phyloP scores from a whole-genome alignment of 345 rosid genomes.

The Erucastrum elatum region DNA sequence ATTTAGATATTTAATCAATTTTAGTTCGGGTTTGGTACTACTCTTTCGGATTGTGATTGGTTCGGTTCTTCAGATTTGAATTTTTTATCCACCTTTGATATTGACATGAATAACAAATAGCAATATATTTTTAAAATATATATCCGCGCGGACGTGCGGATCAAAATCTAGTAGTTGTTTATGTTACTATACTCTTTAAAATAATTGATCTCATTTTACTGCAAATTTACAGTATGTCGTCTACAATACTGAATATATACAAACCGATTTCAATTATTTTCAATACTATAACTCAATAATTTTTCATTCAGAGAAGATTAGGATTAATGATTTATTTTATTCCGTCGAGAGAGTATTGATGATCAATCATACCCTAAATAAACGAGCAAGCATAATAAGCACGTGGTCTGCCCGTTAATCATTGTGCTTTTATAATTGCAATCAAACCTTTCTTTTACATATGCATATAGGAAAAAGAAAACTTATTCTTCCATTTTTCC shows the following conservation, averaged over 20 bases:
- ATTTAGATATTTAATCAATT: no score
- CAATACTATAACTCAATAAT: background rate
- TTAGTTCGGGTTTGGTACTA: no score
- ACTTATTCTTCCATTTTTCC: background rate
- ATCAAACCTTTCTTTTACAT: background rate
- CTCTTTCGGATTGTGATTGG: no score
- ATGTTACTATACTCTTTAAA: background rate
- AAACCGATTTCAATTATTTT: background rate
- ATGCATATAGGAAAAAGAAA: background rate
- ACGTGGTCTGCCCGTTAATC: slow-evolving; percentile 30
- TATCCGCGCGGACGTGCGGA: no score
- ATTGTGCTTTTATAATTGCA: slow-evolving; percentile 3
- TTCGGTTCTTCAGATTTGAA: no score
- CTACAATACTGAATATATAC: background rate
- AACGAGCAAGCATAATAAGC: slow-evolving; percentile 8
- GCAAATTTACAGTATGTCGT: background rate
- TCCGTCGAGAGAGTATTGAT: background rate
- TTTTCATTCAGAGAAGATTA: background rate
- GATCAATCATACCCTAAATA: background rate
- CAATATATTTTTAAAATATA: no score
- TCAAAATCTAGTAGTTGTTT: no score
- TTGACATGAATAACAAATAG: no score
- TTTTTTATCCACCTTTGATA: no score
- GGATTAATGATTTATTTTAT: background rate
- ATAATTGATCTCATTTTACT: no score